phyloP scores from a whole-genome alignment of 257 asterid genomes.

The Jaltomata sinuosa region DNA sequence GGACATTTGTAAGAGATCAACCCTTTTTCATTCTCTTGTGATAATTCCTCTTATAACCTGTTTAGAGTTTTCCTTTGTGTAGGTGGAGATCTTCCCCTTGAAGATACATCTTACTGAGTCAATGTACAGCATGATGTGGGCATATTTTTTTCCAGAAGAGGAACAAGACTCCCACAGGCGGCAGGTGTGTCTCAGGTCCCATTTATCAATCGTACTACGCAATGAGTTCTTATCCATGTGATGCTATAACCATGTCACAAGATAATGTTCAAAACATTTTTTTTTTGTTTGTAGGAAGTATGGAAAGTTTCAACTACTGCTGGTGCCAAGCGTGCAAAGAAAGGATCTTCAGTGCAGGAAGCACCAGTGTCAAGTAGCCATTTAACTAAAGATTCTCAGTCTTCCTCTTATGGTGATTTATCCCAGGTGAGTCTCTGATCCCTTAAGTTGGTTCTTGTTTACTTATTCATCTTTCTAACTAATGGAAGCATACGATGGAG shows the following conservation, averaged over 20 bases:
- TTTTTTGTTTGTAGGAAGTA: slow-evolving; percentile 52
- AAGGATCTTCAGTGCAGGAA: slow-evolving; percentile 50
- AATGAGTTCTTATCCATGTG: not conserved
- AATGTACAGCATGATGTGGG: slow-evolving; percentile 97
- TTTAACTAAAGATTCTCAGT: slow-evolving; percentile 51
- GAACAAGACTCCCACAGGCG: slow-evolving; percentile 98
- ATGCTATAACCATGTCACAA: not conserved
- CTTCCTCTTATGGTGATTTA: slow-evolving; percentile 36
- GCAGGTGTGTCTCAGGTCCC: slow-evolving; percentile 44
- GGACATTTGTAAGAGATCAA: not conserved
- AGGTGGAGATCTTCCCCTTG: slow-evolving; percentile 98
- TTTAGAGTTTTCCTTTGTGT: slow-evolving; percentile 9
- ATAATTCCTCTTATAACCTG: not conserved
- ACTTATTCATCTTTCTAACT: not conserved
- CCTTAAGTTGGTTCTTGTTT: not conserved
- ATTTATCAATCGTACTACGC: slow-evolving; percentile 2
- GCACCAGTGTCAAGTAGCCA: slow-evolving; percentile 35
- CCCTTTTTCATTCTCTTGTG: not conserved
- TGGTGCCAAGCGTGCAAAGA: slow-evolving; percentile 80
- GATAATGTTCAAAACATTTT: not conserved
- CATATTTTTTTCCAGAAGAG: slow-evolving; percentile 93
- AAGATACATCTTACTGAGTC: slow-evolving; percentile 92
- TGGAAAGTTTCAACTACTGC: slow-evolving; percentile 98
- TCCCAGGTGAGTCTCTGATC: slow-evolving; percentile 62
- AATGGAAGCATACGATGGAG: not conserved